Base-by-base conservation (phyloP, 441 rosid genomes). In the Gossypium schwendimanii region DNA sequence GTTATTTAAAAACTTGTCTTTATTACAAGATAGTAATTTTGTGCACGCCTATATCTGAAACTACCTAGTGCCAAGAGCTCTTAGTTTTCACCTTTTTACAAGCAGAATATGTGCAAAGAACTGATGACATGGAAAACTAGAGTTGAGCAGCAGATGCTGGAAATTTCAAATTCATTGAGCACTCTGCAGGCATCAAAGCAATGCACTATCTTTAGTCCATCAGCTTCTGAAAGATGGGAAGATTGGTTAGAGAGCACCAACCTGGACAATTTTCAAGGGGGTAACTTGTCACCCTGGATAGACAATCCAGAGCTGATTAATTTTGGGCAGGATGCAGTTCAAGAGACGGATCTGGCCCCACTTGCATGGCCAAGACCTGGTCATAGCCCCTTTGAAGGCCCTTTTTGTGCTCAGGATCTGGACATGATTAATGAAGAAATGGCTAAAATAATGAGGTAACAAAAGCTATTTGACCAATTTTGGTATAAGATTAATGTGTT, bases 211-310 rank as follows among this genome's bases (percentile, higher is more conserved):
- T 82, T 88, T 62, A 82, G 89, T 76, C 90, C 86, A 17, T 47
- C 86, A 62, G 76, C 81, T 73, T 83, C 91, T 62, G 96, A 87
- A 45, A 86, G 78, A 78, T 94, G 96, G 98, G 93, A 88, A 79
- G 90, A 89, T 79, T 88, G 91, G 87, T 77, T 91, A 79, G 89
- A 84, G 76, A 85, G 76, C 80, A 71, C 87, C 77, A 87, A 82
- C 81, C 74, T 93, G 81, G 91, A 89, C 63, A 86, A 80, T 84
- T 71, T 88, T 75, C 82, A 78, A 12, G 90, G 79, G 50, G 91
- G 82, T 49, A 91, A 80, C 70, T 76, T 91, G 58, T 86, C 75
- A 58, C 88, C 89, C 67, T 84, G 90, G 91, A 61, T 88, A 58
- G 91, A 76, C 70, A 80, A 67, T 74, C 60, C 78, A 18, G 91